Conservation (phyloP, 1,284 basidiomycete genomes). For the Puccinia triticina region DNA sequence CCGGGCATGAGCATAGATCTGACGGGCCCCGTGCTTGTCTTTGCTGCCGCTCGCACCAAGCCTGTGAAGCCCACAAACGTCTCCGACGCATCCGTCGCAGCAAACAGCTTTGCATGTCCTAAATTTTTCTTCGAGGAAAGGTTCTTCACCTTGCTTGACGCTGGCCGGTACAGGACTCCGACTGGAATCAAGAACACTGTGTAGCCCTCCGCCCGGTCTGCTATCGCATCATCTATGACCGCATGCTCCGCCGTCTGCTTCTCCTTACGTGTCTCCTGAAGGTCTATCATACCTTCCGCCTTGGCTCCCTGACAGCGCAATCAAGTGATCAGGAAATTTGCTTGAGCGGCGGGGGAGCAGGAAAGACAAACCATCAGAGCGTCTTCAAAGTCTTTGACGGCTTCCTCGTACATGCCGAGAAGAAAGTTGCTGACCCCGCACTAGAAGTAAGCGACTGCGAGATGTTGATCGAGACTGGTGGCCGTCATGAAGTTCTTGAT, state of each 20-base stretch:
- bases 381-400: slow-evolving; percentile 77
- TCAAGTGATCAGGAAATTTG: neutral
- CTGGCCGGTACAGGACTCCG: slow-evolving; percentile 80
- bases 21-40: slow-evolving; percentile 14
- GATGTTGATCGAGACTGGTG: slow-evolving; percentile 74
- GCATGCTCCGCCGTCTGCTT: slow-evolving; percentile 79
- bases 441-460: slow-evolving; percentile 85
- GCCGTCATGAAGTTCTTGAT: slow-evolving; percentile 72
- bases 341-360: neutral
- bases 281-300: slow-evolving; percentile 70
- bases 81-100: slow-evolving; percentile 48
- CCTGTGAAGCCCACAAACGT: slow-evolving; percentile 50
- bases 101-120: slow-evolving; percentile 69
- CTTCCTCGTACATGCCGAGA: slow-evolving; percentile 73
- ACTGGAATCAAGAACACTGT: slow-evolving; percentile 67
- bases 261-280: slow-evolving; percentile 70
- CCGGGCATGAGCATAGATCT: neutral
- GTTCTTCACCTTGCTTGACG: slow-evolving; percentile 82
- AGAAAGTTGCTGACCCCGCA: slow-evolving; percentile 86
- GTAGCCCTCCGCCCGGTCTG: slow-evolving; percentile 52
- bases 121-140: slow-evolving; percentile 79
- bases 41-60: slow-evolving; percentile 42
- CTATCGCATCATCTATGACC: slow-evolving; percentile 84
- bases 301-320: slow-evolving; percentile 62
- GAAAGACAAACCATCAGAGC: slow-evolving; percentile 62